These are phyloP conservation scores for Trichoderma cornu-damae DNA, from an alignment of 2,329 filamentous ascomycete species.

Conservation along the genomic window DNA sequence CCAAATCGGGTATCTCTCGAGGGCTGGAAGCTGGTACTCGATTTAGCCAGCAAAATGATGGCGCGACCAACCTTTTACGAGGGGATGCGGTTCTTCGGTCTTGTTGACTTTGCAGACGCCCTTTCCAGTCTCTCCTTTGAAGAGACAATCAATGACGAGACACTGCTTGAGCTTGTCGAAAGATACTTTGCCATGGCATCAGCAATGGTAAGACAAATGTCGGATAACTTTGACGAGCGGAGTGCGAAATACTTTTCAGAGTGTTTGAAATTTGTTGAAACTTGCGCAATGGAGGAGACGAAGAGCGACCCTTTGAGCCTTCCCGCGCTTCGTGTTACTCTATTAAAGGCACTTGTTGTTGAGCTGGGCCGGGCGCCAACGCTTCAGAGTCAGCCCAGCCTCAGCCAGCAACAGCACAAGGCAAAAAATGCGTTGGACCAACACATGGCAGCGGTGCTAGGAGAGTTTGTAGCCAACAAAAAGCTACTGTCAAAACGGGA, in stretches of 20 bases:
- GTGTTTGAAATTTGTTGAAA: constrained; percentile 26
- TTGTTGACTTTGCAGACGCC: constrained; percentile 33
- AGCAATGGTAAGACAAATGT: constrained; percentile 40
- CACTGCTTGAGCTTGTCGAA: constrained; percentile 31
- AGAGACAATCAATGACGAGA: constrained; percentile 25
- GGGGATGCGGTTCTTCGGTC: constrained; percentile 38
- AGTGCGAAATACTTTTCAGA: constrained; percentile 38
- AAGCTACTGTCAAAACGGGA: constrained; percentile 27
- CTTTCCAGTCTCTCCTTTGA: constrained; percentile 29
- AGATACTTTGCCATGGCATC: constrained; percentile 32
- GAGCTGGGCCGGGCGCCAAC: constrained; percentile 29
- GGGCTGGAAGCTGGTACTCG: constrained; percentile 38
- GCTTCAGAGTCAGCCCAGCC: constrained; percentile 24
- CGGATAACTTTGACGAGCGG: constrained; percentile 39
- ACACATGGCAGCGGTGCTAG: constrained; percentile 26
- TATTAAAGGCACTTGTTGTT: constrained; percentile 34
- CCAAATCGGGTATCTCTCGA: constrained; percentile 27
- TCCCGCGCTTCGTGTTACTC: constrained; percentile 32
- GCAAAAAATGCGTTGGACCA: constrained; percentile 29
- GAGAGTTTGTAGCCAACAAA: constrained; percentile 29
- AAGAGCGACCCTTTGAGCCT: constrained; percentile 5
- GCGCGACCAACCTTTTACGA: constrained; percentile 48
- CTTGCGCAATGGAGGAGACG: constrained; percentile 21
- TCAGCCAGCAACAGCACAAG: constrained; percentile 24
- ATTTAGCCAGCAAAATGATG: constrained; percentile 47